Percentiles rank a stretch among this genome's conserved stretches.
These are phyloP conservation scores for Aspergillus brasiliensis DNA, from an alignment of 2,329 filamentous ascomycete species.

Conservation along the genomic window DNA sequence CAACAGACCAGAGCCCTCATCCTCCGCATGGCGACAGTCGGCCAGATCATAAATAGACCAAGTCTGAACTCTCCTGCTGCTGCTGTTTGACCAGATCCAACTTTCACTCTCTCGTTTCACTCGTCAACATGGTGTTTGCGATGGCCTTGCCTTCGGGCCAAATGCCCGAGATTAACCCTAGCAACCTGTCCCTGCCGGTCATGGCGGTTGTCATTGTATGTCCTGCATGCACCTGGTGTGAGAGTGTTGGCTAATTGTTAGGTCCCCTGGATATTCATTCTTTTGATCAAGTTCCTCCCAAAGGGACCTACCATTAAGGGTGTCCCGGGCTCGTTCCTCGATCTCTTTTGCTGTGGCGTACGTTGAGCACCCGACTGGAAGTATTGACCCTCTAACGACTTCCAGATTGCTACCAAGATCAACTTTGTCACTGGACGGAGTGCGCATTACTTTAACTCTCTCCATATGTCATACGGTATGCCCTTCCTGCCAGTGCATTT, in stretches of 20 bases:
- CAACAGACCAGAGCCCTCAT: neutral
- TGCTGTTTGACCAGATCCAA: neutral
- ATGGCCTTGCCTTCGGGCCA: slow-evolving; percentile 8
- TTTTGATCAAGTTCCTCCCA: slow-evolving; percentile 18
- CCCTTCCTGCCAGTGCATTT: neutral
- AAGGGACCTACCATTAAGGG: slow-evolving; percentile 22
- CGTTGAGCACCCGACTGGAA: neutral
- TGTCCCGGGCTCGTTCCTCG: slow-evolving; percentile 19
- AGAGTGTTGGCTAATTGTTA: neutral
- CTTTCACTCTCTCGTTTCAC: neutral
- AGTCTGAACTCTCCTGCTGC: neutral
- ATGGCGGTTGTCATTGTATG: slow-evolving; percentile 9
- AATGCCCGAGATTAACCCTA: slow-evolving; percentile 4
- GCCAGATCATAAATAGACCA: slow-evolving; percentile 6
- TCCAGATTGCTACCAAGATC: slow-evolving; percentile 23
- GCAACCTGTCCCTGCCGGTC: slow-evolving; percentile 2
- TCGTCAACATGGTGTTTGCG: slow-evolving; percentile 4
- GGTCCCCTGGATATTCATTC: slow-evolving; percentile 18
- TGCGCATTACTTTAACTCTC: slow-evolving; percentile 21
- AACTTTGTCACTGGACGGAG: slow-evolving; percentile 24
- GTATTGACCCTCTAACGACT: neutral
- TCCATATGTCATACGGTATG: slow-evolving; percentile 24
- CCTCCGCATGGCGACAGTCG: neutral
- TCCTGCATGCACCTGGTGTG: neutral
- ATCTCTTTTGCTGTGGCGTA: slow-evolving; percentile 23